These are phyloP conservation scores for Testicularia cyperi DNA, from an alignment of 1,284 basidiomycete species.

Conservation along the genomic window DNA sequence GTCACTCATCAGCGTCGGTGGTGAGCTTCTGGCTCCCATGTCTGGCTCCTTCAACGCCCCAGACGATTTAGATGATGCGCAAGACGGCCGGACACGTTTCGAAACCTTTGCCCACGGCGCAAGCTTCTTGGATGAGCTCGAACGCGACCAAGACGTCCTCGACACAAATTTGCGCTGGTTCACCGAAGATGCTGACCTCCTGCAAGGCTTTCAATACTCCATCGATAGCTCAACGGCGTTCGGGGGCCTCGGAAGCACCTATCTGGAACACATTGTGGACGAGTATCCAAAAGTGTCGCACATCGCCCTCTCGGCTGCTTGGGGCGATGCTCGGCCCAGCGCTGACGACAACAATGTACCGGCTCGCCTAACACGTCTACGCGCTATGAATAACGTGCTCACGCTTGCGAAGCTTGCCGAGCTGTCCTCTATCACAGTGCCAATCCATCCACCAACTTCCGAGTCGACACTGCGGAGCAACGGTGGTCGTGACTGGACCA, in stretches of 20 bases:
- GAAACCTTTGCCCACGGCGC: slow-evolving; percentile 43
- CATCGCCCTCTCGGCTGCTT: slow-evolving; percentile 28
- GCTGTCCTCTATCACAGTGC: slow-evolving; percentile 30
- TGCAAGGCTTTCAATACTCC: slow-evolving; percentile 49
- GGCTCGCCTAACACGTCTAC: slow-evolving; percentile 15
- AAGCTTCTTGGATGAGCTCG: slow-evolving; percentile 28
- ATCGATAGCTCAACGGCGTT: slow-evolving; percentile 49
- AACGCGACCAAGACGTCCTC: slow-evolving; percentile 38
- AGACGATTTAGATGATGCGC: background rate
- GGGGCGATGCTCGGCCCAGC: slow-evolving; percentile 21
- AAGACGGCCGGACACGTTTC: slow-evolving; percentile 24
- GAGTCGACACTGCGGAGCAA: background rate
- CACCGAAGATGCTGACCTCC: slow-evolving; percentile 50
- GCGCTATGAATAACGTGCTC: slow-evolving; percentile 47
- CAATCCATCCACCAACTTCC: slow-evolving; percentile 15
- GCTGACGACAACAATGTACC: slow-evolving; percentile 1
- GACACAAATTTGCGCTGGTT: slow-evolving; percentile 54
- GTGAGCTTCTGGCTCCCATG: slow-evolving; percentile 33
- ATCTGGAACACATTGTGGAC: slow-evolving; percentile 43
- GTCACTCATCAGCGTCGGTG: slow-evolving; percentile 44
- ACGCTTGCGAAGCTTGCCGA: slow-evolving; percentile 30
- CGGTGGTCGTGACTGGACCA: slow-evolving; percentile 4
- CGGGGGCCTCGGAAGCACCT: slow-evolving; percentile 34
- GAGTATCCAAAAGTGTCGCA: slow-evolving; percentile 50
- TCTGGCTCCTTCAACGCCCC: slow-evolving; percentile 30